A percentile compares a stretch with the other conserved stretches of the same genome.
phyloP scores from a whole-genome alignment of 2,329 filamentous ascomycete genomes.

The Pseudocercospora crystallina region DNA sequence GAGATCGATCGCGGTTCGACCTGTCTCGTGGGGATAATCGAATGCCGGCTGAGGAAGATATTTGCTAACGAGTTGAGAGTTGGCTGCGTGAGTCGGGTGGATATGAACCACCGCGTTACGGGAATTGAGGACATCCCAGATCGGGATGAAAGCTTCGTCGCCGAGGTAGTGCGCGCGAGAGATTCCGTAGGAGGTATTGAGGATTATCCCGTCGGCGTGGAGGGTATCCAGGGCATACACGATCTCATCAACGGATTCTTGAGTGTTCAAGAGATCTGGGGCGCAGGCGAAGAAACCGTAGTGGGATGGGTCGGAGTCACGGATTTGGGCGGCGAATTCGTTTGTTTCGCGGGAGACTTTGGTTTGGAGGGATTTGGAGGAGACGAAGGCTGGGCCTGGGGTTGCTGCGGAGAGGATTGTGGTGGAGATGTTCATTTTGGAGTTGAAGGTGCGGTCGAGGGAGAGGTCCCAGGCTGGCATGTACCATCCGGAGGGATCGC shows the following conservation, averaged over 20 bases:
- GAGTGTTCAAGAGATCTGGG: neutral
- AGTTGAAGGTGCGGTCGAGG: neutral
- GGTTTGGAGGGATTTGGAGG: no score
- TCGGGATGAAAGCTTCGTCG: no score
- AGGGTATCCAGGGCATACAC: neutral
- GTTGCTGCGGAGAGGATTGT: neutral
- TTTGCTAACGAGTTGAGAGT: no score
- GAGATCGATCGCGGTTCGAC: no score
- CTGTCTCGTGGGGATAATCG: no score
- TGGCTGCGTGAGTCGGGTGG: no score
- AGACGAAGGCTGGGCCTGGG: neutral
- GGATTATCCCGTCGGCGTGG: neutral
- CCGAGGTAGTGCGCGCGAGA: no score
- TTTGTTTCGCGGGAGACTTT: neutral
- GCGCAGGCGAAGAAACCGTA: neutral
- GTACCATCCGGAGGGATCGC: constrained; percentile 1
- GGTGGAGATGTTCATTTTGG: neutral
- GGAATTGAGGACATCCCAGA: no score
- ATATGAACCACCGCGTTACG: no score
- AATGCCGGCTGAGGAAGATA: no score
- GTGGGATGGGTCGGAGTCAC: neutral
- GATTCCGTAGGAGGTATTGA: neutral
- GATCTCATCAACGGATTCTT: neutral
- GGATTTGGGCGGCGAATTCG: neutral
- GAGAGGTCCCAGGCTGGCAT: neutral